Conservation (phyloP, 768 basidiomycete species). For the Sarcodon aspratus region DNA sequence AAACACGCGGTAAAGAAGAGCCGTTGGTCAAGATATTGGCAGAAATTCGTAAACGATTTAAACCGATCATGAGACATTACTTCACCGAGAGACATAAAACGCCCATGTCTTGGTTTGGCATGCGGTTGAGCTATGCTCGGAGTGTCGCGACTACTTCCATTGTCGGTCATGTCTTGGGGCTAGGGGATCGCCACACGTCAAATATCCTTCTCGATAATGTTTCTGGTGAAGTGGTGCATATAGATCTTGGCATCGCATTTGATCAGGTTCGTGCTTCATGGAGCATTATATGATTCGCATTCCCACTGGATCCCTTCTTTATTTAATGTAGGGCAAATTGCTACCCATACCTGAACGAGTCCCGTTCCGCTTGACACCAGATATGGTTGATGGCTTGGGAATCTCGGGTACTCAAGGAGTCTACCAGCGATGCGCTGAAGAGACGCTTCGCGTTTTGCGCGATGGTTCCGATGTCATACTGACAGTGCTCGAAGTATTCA, state of each 20-base stretch:
- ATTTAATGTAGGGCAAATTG: slow-evolving; percentile 52
- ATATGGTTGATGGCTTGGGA: slow-evolving; percentile 93
- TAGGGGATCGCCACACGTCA: slow-evolving; percentile 86
- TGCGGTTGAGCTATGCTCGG: slow-evolving; percentile 81
- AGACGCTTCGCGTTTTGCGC: slow-evolving; percentile 85
- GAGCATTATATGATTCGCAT: background rate
- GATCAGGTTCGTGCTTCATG: slow-evolving; percentile 53
- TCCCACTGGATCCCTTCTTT: background rate
- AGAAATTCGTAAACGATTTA: slow-evolving; percentile 28
- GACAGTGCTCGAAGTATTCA: slow-evolving; percentile 95
- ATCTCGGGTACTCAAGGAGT: slow-evolving; percentile 85
- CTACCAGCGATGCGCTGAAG: slow-evolving; percentile 90
- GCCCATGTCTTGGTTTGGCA: slow-evolving; percentile 87
- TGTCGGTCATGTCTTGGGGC: slow-evolving; percentile 83
- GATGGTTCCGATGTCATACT: slow-evolving; percentile 79
- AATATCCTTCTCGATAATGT: slow-evolving; percentile 84
- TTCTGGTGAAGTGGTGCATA: slow-evolving; percentile 86
- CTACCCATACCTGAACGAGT: slow-evolving; percentile 77
- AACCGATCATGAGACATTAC: slow-evolving; percentile 89
- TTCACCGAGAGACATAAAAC: slow-evolving; percentile 85
- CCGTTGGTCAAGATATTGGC: slow-evolving; percentile 18
- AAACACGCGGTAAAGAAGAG: slow-evolving; percentile 17
- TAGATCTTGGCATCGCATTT: slow-evolving; percentile 94
- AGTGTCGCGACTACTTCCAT: slow-evolving; percentile 93
- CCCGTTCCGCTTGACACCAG: slow-evolving; percentile 89